A percentile compares a stretch with the other conserved stretches of the same genome.
phyloP scores from a whole-genome alignment of 2,329 filamentous ascomycete species.

The Epichloe sp. region DNA sequence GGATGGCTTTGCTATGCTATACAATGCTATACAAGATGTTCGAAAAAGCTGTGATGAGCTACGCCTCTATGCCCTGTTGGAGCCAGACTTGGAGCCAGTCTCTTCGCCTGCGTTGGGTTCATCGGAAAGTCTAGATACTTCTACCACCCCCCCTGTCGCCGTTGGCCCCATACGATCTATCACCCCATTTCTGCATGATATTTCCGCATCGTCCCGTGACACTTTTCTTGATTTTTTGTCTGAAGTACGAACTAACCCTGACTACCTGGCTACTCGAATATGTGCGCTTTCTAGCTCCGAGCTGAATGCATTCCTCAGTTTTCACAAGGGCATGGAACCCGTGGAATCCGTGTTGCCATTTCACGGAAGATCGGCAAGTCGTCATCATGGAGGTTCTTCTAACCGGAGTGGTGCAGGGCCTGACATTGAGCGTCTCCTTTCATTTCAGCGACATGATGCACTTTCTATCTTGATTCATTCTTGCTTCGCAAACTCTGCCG shows the following conservation, averaged over 20 bases:
- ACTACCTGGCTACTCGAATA: conserved; percentile 76
- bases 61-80: conserved; percentile 55
- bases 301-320: conserved; percentile 62
- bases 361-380: conserved; percentile 38
- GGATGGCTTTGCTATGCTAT: conserved; percentile 59
- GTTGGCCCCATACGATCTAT: conserved; percentile 25
- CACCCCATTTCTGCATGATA: conserved; percentile 53
- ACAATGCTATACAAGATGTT: conserved; percentile 68
- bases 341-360: conserved; percentile 73
- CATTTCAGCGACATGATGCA: conserved; percentile 80
- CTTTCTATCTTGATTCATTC: conserved; percentile 77
- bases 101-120: conserved; percentile 30
- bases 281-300: conserved; percentile 63
- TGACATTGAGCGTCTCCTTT: conserved; percentile 71
- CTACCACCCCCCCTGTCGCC: conserved; percentile 27
- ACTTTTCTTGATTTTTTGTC: conserved; percentile 68
- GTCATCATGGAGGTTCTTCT: conserved; percentile 32
- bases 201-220: conserved; percentile 62
- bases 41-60: conserved; percentile 64
- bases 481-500: conserved; percentile 76
- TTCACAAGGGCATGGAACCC: conserved; percentile 66
- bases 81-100: conserved; percentile 55
- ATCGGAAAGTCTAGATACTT: conserved; percentile 37
- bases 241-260: conserved; percentile 71
- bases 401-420: conserved; percentile 34